Percentiles rank a stretch among this genome's conserved stretches.
phyloP scores from a whole-genome alignment of 257 asterid genomes.

The Salvia hispanica region DNA sequence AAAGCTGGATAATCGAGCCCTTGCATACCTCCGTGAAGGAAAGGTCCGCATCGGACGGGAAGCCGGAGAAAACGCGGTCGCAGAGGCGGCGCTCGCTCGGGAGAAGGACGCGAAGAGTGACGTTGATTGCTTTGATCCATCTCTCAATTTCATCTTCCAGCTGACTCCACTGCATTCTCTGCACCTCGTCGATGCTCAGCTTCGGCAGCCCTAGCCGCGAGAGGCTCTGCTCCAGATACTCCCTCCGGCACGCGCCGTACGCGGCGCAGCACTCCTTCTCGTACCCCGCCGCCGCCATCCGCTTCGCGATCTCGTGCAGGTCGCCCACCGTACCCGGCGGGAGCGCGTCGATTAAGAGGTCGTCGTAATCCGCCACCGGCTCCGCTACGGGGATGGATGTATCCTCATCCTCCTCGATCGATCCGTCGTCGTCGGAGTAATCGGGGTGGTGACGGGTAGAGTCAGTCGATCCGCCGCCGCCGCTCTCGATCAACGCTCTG shows the following conservation, averaged over 20 bases:
- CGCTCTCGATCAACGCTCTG: conserved; percentile 48
- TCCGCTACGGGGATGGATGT: conserved; percentile 52
- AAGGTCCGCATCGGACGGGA: conserved; percentile 60
- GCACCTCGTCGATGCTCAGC: conserved; percentile 73
- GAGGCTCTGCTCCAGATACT: conserved; percentile 70
- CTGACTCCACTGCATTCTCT: conserved; percentile 74
- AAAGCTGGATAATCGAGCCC: conserved; percentile 58
- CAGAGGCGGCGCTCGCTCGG: conserved; percentile 83
- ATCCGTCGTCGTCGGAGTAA: conserved; percentile 47
- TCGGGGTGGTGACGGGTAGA: conserved; percentile 30
- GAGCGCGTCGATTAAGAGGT: conserved; percentile 61
- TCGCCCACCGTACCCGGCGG: conserved; percentile 64
- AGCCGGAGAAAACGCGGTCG: conserved; percentile 64
- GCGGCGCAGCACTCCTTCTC: conserved; percentile 71
- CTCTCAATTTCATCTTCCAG: conserved; percentile 80
- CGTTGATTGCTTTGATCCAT: conserved; percentile 74
- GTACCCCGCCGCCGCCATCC: conserved; percentile 87
- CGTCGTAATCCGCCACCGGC: conserved; percentile 59
- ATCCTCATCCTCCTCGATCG: too few relatives aligned
- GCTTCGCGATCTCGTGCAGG: conserved; percentile 63
- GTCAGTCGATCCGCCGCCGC: conserved; percentile 35
- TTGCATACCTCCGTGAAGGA: conserved; percentile 74
- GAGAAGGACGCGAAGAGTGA: conserved; percentile 57
- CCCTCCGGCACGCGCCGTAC: conserved; percentile 63
- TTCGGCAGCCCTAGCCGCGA: conserved; percentile 68